Evolutionary conservation across 805 yeast species (phyloP).

Genomic region (Candida xiaguanensis): DNA sequence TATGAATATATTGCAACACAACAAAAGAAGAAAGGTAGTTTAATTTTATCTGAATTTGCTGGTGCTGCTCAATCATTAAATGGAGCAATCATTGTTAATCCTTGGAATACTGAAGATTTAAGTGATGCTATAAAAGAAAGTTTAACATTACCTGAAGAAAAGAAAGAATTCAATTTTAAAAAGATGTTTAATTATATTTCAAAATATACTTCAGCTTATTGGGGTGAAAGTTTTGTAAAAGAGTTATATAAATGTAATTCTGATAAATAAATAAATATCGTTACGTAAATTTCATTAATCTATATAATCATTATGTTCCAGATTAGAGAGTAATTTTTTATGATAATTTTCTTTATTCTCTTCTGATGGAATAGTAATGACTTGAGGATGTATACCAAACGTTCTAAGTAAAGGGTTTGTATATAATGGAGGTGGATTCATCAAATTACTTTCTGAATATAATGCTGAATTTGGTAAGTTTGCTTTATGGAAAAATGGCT

Average conservation of each 20-base stretch:
- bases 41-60: conserved; percentile 90
- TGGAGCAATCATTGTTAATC: conserved; percentile 91
- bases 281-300: conserved; percentile 1
- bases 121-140: conserved; percentile 84
- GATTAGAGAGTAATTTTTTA: conserved; percentile 1
- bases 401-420: conserved; percentile 34
- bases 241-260: conserved; percentile 54
- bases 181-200: conserved; percentile 83
- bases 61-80: conserved; percentile 99
- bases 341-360: conserved; percentile 4
- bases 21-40: conserved; percentile 75
- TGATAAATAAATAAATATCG: conserved; percentile 1
- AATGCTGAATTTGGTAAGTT: conserved; percentile 30
- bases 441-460: conserved; percentile 31
- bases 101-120: conserved; percentile 97
- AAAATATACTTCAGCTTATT: conserved; percentile 90
- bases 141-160: conserved; percentile 79
- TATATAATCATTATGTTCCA: background rate
- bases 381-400: conserved; percentile 41
- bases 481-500: conserved; percentile 20
- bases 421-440: conserved; percentile 27
- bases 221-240: conserved; percentile 96
- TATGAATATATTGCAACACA: conserved; percentile 98
- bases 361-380: conserved; percentile 24
- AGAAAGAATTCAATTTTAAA: conserved; percentile 71